phyloP scores from a whole-genome alignment of 345 rosid genomes.

The Populus pruinosa region DNA sequence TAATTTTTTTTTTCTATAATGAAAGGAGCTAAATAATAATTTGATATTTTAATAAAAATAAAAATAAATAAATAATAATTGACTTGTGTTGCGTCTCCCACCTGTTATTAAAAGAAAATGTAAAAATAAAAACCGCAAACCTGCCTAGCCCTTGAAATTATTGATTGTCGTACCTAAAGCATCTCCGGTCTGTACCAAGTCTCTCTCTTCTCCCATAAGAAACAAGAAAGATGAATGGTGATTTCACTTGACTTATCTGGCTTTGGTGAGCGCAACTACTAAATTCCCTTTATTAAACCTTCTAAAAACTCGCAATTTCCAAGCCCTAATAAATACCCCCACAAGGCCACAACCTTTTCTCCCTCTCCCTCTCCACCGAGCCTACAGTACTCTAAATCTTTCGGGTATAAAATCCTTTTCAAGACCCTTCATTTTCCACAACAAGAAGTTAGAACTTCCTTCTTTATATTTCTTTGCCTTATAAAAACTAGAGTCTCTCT shows the following conservation, averaged over 20 bases:
- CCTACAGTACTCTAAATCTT: background rate
- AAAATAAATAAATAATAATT: too few relatives aligned
- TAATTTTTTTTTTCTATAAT: too few relatives aligned
- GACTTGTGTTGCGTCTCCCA: too few relatives aligned
- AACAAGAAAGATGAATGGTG: background rate
- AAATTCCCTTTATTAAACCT: conserved; percentile 2
- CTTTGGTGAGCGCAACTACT: background rate
- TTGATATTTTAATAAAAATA: too few relatives aligned
- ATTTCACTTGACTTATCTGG: too few relatives aligned
- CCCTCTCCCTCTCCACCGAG: background rate
- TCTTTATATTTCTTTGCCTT: background rate
- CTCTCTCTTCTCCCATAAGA: background rate
- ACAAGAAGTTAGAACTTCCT: background rate
- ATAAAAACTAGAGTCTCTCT: background rate
- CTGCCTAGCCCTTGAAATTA: background rate
- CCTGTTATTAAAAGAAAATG: too few relatives aligned
- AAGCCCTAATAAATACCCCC: background rate
- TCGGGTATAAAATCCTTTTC: conserved; percentile 12
- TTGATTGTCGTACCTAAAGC: conserved; percentile 6
- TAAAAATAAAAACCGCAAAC: too few relatives aligned
- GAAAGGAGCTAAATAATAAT: too few relatives aligned
- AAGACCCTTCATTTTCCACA: conserved; percentile 6
- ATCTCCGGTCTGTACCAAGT: too few relatives aligned
- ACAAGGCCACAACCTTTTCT: background rate
- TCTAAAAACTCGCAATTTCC: background rate